A percentile compares a stretch with the other conserved stretches of the same genome.
These are phyloP conservation scores for Mucor indicus DNA, from an alignment of 371 early-diverging fungal species.

Conservation along the genomic window DNA sequence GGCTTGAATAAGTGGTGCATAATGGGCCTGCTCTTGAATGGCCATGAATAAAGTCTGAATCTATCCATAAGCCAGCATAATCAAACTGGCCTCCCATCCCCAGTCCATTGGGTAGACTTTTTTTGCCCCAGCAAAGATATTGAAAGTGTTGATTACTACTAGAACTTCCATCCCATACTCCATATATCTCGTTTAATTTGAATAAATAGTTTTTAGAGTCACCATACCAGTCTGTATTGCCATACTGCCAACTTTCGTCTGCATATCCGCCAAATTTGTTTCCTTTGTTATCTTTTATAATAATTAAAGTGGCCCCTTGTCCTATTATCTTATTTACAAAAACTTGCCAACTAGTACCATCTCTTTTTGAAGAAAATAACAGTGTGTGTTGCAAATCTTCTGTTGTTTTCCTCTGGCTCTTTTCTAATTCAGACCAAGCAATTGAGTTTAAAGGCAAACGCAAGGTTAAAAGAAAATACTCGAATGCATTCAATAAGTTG, in stretches of 20 bases:
- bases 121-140: conserved; percentile 78
- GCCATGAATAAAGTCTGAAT: conserved; percentile 66
- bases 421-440: conserved; percentile 27
- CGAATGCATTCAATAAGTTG: conserved; percentile 25
- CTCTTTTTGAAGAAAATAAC: conserved; percentile 53
- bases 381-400: conserved; percentile 25
- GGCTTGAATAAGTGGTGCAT: conserved; percentile 69
- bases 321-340: conserved; percentile 46
- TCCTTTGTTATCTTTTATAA: conserved; percentile 49
- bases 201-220: conserved; percentile 65
- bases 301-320: conserved; percentile 48
- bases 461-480: conserved; percentile 35
- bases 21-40: conserved; percentile 69
- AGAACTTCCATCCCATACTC: conserved; percentile 24
- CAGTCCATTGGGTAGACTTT: conserved; percentile 85
- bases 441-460: conserved; percentile 27
- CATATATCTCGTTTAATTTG: conserved; percentile 4
- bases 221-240: conserved; percentile 74
- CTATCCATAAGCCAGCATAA: conserved; percentile 82
- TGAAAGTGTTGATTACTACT: conserved; percentile 73
- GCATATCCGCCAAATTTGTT: conserved; percentile 76
- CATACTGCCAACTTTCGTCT: conserved; percentile 50
- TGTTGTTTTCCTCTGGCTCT: conserved; percentile 4
- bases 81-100: conserved; percentile 84
- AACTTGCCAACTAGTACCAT: conserved; percentile 67